A percentile compares a stretch with the other conserved stretches of the same genome.
Evolutionary conservation across 441 rosid species (phyloP).

Genomic region (Populus hybrid): DNA sequence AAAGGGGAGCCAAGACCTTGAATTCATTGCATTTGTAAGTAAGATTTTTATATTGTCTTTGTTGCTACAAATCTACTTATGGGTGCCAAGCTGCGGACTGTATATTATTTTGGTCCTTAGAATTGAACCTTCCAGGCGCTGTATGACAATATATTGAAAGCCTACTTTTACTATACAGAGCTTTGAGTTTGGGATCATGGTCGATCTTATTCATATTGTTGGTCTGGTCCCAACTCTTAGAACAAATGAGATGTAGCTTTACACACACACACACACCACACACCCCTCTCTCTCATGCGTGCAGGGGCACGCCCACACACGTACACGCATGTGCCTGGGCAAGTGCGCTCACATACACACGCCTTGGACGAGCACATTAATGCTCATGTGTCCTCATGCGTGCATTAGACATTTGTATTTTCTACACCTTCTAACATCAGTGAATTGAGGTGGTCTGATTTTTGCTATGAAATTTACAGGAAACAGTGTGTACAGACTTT

Average conservation of each 20-base stretch:
- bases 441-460: conserved; percentile 10
- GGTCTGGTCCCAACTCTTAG: not conserved
- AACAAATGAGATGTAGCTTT: not conserved
- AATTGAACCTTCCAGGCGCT: not conserved
- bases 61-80: not conserved
- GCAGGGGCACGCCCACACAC: not conserved
- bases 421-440: not conserved
- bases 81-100: not conserved
- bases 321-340: not conserved
- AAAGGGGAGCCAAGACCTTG: conserved; percentile 88
- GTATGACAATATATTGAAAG: not conserved
- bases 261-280: not conserved
- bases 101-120: not conserved
- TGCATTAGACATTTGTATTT: not conserved
- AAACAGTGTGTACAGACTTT: conserved; percentile 83
- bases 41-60: not conserved
- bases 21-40: conserved; percentile 82
- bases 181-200: not conserved
- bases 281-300: not conserved
- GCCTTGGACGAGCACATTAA: not conserved
- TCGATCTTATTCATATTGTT: not conserved
- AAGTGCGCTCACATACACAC: not conserved
- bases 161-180: not conserved
- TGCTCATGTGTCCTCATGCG: not conserved
- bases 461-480: conserved; percentile 37